phyloP scores from a whole-genome alignment of 768 basidiomycete genomes.

The Kwoniella dejecticola region DNA sequence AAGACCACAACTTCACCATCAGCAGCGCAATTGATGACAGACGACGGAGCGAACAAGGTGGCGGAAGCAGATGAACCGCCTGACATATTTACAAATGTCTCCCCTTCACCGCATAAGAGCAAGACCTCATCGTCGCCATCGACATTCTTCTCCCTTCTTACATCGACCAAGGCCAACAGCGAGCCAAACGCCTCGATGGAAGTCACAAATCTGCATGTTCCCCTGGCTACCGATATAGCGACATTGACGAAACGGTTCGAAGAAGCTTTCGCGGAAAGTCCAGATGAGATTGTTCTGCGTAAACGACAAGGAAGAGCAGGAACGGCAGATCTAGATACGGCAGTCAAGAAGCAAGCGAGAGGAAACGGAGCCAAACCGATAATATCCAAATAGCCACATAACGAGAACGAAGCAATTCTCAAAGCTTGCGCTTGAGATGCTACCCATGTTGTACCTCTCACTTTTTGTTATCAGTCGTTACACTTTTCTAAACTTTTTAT shows the following conservation, averaged over 20 bases:
- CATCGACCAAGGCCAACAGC: conserved; percentile 8
- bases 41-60: conserved; percentile 4
- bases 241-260: conserved; percentile 44
- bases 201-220: conserved; percentile 28
- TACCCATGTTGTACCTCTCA: conserved; percentile 6
- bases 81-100: conserved; percentile 27
- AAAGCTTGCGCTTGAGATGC: conserved; percentile 28
- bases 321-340: conserved; percentile 25
- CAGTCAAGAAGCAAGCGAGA: conserved; percentile 30
- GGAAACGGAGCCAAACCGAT: conserved; percentile 20
- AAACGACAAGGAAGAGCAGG: conserved; percentile 41
- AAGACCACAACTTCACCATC: background rate
- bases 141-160: conserved; percentile 36
- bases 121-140: conserved; percentile 16
- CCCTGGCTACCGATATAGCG: conserved; percentile 25
- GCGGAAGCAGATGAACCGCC: background rate
- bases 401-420: conserved; percentile 37
- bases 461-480: background rate
- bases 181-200: conserved; percentile 11
- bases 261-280: conserved; percentile 75
- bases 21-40: background rate
- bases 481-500: no score
- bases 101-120: background rate
- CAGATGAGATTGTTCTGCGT: conserved; percentile 74
- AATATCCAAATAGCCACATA: conserved; percentile 11